Evolutionary conservation across 139 green algal species (phyloP).

Genomic region (Micromonas commoda): DNA sequence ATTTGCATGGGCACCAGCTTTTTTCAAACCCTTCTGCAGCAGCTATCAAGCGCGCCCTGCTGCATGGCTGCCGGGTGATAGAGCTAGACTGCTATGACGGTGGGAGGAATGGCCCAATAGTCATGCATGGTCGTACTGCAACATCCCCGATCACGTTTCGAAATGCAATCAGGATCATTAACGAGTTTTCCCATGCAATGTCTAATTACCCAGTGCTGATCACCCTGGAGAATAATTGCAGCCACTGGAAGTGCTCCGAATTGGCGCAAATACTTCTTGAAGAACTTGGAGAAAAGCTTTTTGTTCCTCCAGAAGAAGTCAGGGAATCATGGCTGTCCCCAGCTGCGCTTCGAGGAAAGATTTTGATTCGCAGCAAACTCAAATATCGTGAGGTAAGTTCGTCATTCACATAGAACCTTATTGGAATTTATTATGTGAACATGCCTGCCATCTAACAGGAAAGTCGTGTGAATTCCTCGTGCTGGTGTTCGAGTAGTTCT

Average conservation of each 20-base stretch:
- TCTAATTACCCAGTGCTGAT: conserved; percentile 30
- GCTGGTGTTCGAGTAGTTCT: no score
- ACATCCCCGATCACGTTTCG: conserved; percentile 18
- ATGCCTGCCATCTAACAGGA: no score
- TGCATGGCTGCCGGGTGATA: conserved; percentile 15
- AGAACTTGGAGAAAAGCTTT: not conserved
- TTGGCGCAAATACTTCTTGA: conserved; percentile 5
- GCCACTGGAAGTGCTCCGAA: not conserved
- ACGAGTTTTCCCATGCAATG: not conserved
- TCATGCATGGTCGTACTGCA: conserved; percentile 31
- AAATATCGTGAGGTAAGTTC: no score
- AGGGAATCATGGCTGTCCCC: not conserved
- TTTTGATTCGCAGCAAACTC: conserved; percentile 10
- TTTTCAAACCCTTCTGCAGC: not conserved
- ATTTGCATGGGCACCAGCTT: conserved; percentile 31
- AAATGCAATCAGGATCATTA: conserved; percentile 12
- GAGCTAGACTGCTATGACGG: conserved; percentile 34
- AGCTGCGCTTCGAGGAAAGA: not conserved
- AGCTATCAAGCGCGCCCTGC: conserved; percentile 12
- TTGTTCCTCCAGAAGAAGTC: not conserved
- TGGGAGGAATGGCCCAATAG: conserved; percentile 2
- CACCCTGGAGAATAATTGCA: conserved; percentile 31
- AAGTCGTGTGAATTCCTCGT: no score
- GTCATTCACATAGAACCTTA: no score
- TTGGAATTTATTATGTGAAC: no score